Conservation (phyloP, 306 rosid species). For the Citrullus colocynthis region DNA sequence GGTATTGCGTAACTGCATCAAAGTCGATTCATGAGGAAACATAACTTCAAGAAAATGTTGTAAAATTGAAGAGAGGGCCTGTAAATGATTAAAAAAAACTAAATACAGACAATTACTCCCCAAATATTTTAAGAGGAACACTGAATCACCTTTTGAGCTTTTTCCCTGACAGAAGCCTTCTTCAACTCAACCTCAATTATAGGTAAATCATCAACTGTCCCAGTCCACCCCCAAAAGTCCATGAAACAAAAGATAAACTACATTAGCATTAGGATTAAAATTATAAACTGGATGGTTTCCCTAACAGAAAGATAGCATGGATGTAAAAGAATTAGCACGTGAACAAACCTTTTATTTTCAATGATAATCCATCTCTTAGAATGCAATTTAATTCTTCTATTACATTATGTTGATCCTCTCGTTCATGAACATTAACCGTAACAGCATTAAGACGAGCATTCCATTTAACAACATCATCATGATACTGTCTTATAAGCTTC, state of each 20-base stretch:
- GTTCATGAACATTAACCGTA: slow-evolving; percentile 31
- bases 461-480: slow-evolving; percentile 57
- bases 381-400: slow-evolving; percentile 48
- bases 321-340: neutral
- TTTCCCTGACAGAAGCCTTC: slow-evolving; percentile 71
- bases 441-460: slow-evolving; percentile 39
- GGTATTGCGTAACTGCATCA: slow-evolving; percentile 41
- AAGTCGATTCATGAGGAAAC: slow-evolving; percentile 3
- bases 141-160: slow-evolving; percentile 42
- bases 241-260: slow-evolving; percentile 8
- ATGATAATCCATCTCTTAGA: slow-evolving; percentile 50
- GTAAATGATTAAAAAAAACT: neutral
- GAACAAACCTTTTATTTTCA: slow-evolving; percentile 68
- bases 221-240: slow-evolving; percentile 20
- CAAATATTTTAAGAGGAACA: neutral
- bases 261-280: neutral
- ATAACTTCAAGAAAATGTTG: neutral
- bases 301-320: neutral
- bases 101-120: neutral
- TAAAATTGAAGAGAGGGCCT: neutral
- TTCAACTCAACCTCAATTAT: slow-evolving; percentile 65
- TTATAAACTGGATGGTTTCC: neutral
- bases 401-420: slow-evolving; percentile 43
- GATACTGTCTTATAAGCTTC: slow-evolving; percentile 54
- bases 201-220: slow-evolving; percentile 74